Percentiles rank a stretch among this genome's conserved stretches.
phyloP scores from a whole-genome alignment of 257 asterid genomes.

The Craterostigma plantagineum region DNA sequence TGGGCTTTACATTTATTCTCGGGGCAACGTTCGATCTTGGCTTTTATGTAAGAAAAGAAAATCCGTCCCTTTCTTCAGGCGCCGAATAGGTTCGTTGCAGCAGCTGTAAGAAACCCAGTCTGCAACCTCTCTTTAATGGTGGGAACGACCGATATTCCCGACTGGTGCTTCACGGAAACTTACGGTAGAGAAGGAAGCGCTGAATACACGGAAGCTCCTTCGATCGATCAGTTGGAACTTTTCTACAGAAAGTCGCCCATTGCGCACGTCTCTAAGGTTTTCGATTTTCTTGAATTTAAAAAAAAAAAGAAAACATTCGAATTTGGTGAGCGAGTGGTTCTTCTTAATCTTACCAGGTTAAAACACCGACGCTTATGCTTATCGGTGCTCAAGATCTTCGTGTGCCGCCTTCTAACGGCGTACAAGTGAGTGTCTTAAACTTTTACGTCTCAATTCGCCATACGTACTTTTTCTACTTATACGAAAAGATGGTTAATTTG shows the following conservation, averaged over 20 bases:
- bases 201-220: slow-evolving; percentile 51
- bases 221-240: slow-evolving; percentile 47
- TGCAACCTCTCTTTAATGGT: slow-evolving; percentile 86
- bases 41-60: no score
- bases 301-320: no score
- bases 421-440: slow-evolving; percentile 41
- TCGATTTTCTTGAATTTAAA: background rate
- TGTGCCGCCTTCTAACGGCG: slow-evolving; percentile 64
- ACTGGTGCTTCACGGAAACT: slow-evolving; percentile 66
- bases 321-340: background rate
- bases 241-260: slow-evolving; percentile 73
- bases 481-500: no score
- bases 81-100: slow-evolving; percentile 70
- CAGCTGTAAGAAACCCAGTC: slow-evolving; percentile 80
- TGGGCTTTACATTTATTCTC: no score
- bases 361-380: slow-evolving; percentile 65
- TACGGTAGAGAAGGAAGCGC: slow-evolving; percentile 30
- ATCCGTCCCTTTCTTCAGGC: slow-evolving; percentile 23
- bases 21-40: no score
- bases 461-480: no score
- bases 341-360: slow-evolving; percentile 39
- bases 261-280: slow-evolving; percentile 59
- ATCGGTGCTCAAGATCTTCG: slow-evolving; percentile 91
- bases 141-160: slow-evolving; percentile 85
- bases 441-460: slow-evolving; percentile 8